Evolutionary conservation across 257 asterid genomes (phyloP).

Genomic region (Ligustrum vulgare): DNA sequence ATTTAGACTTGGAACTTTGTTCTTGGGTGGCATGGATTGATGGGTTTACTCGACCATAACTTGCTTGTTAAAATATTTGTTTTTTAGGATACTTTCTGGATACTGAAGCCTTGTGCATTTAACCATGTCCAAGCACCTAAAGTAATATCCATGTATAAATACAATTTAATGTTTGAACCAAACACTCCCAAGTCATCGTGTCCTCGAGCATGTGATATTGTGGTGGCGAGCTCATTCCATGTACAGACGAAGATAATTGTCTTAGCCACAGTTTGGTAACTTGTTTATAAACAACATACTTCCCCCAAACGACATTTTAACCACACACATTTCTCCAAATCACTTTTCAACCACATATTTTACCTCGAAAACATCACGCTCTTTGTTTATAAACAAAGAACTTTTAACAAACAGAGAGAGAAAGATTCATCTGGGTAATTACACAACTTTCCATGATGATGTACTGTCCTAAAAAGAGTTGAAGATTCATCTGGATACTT

Average conservation of each 20-base stretch:
- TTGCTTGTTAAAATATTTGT: neutral
- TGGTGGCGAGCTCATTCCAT: neutral
- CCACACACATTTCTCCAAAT: no score
- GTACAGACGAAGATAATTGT: neutral
- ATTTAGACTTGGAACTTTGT: no score
- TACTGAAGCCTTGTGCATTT: neutral
- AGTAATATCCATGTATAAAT: neutral
- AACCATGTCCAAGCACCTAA: neutral
- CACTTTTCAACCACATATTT: no score
- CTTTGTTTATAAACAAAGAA: no score
- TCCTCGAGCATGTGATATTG: neutral
- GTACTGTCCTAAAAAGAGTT: neutral
- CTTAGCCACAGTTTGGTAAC: no score
- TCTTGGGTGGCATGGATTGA: no score
- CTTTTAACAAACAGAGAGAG: no score
- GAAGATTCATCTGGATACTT: neutral
- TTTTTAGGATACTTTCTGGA: neutral
- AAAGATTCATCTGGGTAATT: neutral
- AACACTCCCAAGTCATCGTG: neutral
- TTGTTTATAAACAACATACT: no score
- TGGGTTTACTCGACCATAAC: neutral
- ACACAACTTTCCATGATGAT: neutral
- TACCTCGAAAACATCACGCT: no score
- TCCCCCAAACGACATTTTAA: no score
- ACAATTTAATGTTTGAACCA: neutral